Percentiles rank a stretch among this genome's conserved stretches.
Evolutionary conservation across 2,329 filamentous ascomycete species (phyloP).

Genomic region (Sclerotinia borealis): DNA sequence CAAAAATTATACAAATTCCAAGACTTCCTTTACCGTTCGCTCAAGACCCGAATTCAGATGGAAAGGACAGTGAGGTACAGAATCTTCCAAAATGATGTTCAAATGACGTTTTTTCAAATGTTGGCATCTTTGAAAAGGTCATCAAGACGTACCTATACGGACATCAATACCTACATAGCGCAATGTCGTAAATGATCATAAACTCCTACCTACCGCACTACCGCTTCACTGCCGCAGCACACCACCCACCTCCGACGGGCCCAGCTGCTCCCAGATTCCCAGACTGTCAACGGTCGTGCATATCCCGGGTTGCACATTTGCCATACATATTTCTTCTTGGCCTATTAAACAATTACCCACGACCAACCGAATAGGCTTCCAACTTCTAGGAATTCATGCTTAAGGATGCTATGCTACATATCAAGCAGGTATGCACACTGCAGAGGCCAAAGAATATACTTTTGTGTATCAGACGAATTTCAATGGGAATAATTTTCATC

Average conservation of each 20-base stretch:
- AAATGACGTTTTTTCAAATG: neutral
- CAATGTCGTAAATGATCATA: neutral
- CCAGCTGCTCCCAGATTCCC: slow-evolving; percentile 2
- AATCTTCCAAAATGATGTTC: neutral
- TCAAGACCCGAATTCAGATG: neutral
- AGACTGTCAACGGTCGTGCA: slow-evolving; percentile 8
- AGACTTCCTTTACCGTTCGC: neutral
- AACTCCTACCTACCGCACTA: neutral
- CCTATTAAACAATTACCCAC: neutral
- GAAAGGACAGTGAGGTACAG: neutral
- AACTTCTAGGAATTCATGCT: neutral
- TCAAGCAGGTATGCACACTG: neutral
- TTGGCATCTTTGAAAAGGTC: neutral
- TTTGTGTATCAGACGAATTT: neutral
- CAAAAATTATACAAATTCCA: neutral
- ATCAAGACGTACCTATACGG: neutral
- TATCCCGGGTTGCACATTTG: slow-evolving; percentile 1
- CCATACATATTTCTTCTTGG: neutral
- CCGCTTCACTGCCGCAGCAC: slow-evolving; percentile 6
- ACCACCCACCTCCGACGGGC: neutral
- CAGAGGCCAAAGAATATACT: neutral
- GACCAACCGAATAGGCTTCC: neutral
- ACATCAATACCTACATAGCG: neutral
- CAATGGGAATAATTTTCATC: neutral
- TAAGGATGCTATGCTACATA: neutral